These are phyloP conservation scores for Nemania sp. DNA, from an alignment of 2,329 filamentous ascomycete species.

Conservation along the genomic window DNA sequence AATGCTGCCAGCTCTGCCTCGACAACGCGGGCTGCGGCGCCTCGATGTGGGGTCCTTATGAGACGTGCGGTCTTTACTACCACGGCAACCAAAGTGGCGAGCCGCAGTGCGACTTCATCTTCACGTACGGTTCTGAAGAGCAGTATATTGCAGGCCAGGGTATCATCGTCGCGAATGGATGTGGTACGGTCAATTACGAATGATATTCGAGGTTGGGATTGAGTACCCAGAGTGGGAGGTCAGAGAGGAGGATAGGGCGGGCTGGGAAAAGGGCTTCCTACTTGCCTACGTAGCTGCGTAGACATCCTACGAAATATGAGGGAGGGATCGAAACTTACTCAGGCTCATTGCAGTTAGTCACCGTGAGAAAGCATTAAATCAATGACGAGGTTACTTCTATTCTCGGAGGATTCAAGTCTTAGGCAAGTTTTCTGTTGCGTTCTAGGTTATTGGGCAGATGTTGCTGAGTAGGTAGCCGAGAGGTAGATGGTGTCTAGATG, in stretches of 20 bases:
- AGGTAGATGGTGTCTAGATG: too few relatives aligned
- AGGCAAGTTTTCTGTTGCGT: too few relatives aligned
- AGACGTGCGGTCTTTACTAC: conserved; percentile 42
- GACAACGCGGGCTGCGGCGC: conserved; percentile 46
- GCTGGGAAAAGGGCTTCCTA: too few relatives aligned
- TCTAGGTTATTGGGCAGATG: too few relatives aligned
- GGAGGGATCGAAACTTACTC: background rate
- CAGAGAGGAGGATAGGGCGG: background rate
- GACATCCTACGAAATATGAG: background rate
- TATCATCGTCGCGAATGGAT: conserved; percentile 41
- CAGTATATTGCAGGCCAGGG: conserved; percentile 38
- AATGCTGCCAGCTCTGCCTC: conserved; percentile 48
- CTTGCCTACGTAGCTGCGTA: too few relatives aligned
- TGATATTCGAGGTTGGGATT: background rate
- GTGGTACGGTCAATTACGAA: conserved; percentile 32
- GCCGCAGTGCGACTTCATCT: conserved; percentile 41
- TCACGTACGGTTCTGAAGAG: conserved; percentile 38
- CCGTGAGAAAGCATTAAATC: too few relatives aligned
- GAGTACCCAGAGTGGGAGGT: background rate
- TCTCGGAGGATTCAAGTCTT: too few relatives aligned
- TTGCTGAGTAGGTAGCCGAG: too few relatives aligned
- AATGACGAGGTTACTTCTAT: too few relatives aligned
- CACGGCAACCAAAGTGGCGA: conserved; percentile 33
- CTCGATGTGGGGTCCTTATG: conserved; percentile 34
- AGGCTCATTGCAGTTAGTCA: too few relatives aligned